Base-by-base conservation (phyloP, 352 stramenopile genomes). In the Vaucheria bursata region DNA sequence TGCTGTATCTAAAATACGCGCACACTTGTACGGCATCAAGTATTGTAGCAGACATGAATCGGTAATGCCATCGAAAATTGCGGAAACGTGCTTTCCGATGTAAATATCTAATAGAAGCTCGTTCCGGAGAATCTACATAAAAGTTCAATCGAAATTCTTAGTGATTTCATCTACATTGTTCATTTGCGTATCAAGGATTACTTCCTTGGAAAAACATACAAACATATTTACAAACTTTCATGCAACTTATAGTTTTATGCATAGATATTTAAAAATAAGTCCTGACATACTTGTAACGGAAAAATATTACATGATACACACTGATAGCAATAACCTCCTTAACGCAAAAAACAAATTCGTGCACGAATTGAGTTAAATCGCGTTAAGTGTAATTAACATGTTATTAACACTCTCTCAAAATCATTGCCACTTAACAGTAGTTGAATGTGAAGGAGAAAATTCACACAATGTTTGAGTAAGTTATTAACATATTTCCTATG, bases 41-140 rank as follows among this genome's bases (percentile, higher is more conserved):
- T 77, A 84, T 71, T 84, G 79, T 68, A 84, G 69, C 32, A 82
- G 52, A 71, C 79, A 84, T 40, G 74, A 70, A 52, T 84, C 76
- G 33, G 71, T 59, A 8, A 84, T 50, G 39, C 59, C 71, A 34
- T 81, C 70, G 67, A 79, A 84, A 4, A 84, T 68, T 25, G 8
- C 64, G 25, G 49, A 53, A 12, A 84, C 49, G 69, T 84, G 79
- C n/a, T 4, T 67, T 18, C 64, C 35, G 39, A 84, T 38, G 71
- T 84, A 73, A 3, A 84, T 35, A 71, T 84, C 76, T 35, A 84
- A 71, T 65, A 84, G 66, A 25, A 84, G 34, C 49, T 84, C 79
- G n/a, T 52, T 52, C 31, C 49, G 36, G 12, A 74, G n/a, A 12
- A 25, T 25, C 45, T 59, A 25, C 12, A 25, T 37, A 37, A 72